Base-by-base conservation (phyloP, 805 yeast genomes). In the Maudiozyma serrabonitensis region DNA sequence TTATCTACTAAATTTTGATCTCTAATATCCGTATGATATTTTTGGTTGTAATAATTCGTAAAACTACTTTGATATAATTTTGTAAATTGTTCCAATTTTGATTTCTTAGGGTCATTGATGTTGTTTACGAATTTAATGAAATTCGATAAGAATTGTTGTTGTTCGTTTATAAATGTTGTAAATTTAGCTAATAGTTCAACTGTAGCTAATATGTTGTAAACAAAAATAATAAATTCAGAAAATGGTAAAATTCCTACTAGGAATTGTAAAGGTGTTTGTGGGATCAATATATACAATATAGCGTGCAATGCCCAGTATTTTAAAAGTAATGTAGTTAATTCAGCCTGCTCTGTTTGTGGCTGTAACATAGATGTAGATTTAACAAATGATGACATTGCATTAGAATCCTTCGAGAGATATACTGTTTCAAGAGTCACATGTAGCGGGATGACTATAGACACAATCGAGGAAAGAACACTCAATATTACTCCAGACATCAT, bases 261-360 rank as follows among this genome's bases (percentile, higher is more conserved):
- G 2, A 50, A 39, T 35, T 47, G 46, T 16, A 55, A 48, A 9
- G 58, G 46, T 12, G 52, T 47, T 2, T 53, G 31, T 9, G 60
- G 58, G 7, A 57, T 41, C 8, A 57, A 42, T 9, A 54, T 49
- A 45, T 54, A 54, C 12, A 52, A 35, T 16, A 58, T 43, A 18
- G 46, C 56, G 43, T 51, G 56, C 7, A 57, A 40, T n/a, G 51
- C 41, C 63, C 63, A 59, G 31, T 58, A 59, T 48, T 59, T 58
- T 42, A 59, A 39, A 40, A 58, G 45, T 18, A 54, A 40, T 12
- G 44, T 43, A 13, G 46, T 49, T 13, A 52, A 28, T 18, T 47
- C 19, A 31, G 19, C 45, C 16, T 50, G 23, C 7, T 32, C 49
- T 2, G 28, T 40, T 25, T 53, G 50, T 39, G 46, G 52, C 25